Evolutionary conservation across 441 rosid genomes (phyloP).

Genomic region (Erodium trifolium): DNA sequence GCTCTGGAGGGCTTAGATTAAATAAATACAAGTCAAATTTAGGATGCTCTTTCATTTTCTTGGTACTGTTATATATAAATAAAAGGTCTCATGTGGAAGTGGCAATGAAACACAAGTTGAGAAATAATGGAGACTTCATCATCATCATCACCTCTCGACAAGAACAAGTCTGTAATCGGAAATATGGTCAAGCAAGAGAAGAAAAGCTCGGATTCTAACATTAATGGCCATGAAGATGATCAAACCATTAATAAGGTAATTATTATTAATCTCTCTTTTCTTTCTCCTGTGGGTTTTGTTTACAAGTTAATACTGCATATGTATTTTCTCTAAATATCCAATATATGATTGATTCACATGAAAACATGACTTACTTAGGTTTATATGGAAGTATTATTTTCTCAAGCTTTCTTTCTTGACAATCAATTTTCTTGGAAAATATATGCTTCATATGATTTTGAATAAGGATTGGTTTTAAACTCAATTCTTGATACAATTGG

Average conservation of each 20-base stretch:
- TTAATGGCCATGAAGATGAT: background rate
- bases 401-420: too few relatives aligned
- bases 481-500: too few relatives aligned
- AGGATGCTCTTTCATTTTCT: background rate
- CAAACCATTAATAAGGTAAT: background rate
- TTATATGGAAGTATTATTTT: too few relatives aligned
- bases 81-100: background rate
- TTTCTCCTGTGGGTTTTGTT: background rate
- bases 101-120: background rate
- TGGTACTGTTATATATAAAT: background rate
- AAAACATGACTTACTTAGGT: too few relatives aligned
- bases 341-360: too few relatives aligned
- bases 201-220: background rate
- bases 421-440: too few relatives aligned
- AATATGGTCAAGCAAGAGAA: slow-evolving; percentile 10
- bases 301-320: too few relatives aligned
- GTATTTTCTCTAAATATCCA: too few relatives aligned
- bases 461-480: too few relatives aligned
- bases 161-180: slow-evolving; percentile 8
- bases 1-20: background rate
- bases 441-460: too few relatives aligned
- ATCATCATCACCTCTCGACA: background rate
- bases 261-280: background rate
- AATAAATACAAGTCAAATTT: background rate
- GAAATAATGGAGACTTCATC: background rate